A percentile compares a stretch with the other conserved stretches of the same genome.
Conservation (phyloP, 1,139 yeast genomes). For the Lodderomyces pseudojiufengensis region DNA sequence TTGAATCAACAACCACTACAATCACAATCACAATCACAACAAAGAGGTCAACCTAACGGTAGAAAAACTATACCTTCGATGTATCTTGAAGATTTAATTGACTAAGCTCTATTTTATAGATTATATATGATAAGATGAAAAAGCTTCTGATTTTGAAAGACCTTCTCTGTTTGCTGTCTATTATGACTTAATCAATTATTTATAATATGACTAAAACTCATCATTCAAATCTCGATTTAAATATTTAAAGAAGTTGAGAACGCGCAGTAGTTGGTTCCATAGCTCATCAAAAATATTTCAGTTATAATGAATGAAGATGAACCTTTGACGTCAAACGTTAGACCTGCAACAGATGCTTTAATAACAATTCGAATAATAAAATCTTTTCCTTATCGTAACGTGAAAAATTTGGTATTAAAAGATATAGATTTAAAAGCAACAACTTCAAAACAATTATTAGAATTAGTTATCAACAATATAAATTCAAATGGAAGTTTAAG, state of each 20-base stretch:
- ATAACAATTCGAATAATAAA: constrained; percentile 83
- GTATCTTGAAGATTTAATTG: constrained; percentile 56
- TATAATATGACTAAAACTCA: no score
- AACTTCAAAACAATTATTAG: constrained; percentile 63
- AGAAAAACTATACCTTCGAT: constrained; percentile 51
- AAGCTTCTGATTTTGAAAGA: no score
- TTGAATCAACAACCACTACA: constrained; percentile 6
- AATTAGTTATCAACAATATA: constrained; percentile 43
- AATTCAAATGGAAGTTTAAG: constrained; percentile 66
- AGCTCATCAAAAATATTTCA: no score
- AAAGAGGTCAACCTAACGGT: constrained; percentile 10
- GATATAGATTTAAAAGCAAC: constrained; percentile 69
- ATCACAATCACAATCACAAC: constrained; percentile 14
- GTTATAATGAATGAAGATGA: constrained; percentile 41
- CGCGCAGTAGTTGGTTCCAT: no score
- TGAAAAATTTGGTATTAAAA: constrained; percentile 71
- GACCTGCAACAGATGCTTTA: constrained; percentile 67
- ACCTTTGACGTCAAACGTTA: constrained; percentile 63
- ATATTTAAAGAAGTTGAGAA: no score
- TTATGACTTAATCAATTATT: no score
- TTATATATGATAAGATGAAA: no score
- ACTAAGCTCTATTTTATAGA: constrained; percentile 19
- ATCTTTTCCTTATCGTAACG: constrained; percentile 89
- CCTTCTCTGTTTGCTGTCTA: no score
- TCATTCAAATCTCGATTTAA: no score